Conservation (phyloP, 768 basidiomycete species). For the Lactarius quietus region DNA sequence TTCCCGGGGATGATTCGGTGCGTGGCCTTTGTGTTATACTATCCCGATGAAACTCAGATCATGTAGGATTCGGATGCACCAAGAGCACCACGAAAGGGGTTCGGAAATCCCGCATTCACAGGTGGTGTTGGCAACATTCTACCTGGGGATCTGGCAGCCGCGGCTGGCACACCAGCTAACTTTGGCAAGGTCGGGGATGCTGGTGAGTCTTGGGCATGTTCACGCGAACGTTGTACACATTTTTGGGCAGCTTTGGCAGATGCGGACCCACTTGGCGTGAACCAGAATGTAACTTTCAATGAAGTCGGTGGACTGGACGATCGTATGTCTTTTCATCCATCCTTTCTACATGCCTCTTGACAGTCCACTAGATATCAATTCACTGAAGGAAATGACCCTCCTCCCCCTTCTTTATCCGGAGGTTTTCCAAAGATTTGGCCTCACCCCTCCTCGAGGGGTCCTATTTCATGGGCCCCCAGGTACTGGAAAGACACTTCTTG, state of each 20-base stretch:
- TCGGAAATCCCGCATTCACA: slow-evolving; percentile 41
- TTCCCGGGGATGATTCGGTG: slow-evolving; percentile 67
- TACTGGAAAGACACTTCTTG: slow-evolving; percentile 95
- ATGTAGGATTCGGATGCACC: slow-evolving; percentile 67
- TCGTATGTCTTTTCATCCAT: slow-evolving; percentile 47
- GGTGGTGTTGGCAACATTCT: slow-evolving; percentile 58
- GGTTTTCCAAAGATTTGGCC: slow-evolving; percentile 88
- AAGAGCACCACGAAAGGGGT: slow-evolving; percentile 66
- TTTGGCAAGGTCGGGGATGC: slow-evolving; percentile 81
- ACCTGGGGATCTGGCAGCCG: slow-evolving; percentile 56
- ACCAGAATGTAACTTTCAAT: slow-evolving; percentile 91
- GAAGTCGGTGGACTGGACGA: slow-evolving; percentile 95
- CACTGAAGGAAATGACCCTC: slow-evolving; percentile 97
- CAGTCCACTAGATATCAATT: slow-evolving; percentile 75
- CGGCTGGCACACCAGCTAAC: slow-evolving; percentile 79
- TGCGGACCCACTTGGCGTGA: slow-evolving; percentile 92
- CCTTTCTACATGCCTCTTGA: slow-evolving; percentile 3
- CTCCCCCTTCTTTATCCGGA: slow-evolving; percentile 95
- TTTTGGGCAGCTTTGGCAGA: slow-evolving; percentile 72
- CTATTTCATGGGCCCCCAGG: slow-evolving; percentile 98
- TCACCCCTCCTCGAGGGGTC: slow-evolving; percentile 95
- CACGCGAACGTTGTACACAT: slow-evolving; percentile 21
- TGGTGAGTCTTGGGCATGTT: slow-evolving; percentile 39
- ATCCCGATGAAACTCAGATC: slow-evolving; percentile 3
- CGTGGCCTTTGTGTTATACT: slow-evolving; percentile 15